Evolutionary conservation across 2,329 filamentous ascomycete species (phyloP), one percentile per base, ranked within the genome.

Genomic region (Hymenoscyphus albidus): DNA sequence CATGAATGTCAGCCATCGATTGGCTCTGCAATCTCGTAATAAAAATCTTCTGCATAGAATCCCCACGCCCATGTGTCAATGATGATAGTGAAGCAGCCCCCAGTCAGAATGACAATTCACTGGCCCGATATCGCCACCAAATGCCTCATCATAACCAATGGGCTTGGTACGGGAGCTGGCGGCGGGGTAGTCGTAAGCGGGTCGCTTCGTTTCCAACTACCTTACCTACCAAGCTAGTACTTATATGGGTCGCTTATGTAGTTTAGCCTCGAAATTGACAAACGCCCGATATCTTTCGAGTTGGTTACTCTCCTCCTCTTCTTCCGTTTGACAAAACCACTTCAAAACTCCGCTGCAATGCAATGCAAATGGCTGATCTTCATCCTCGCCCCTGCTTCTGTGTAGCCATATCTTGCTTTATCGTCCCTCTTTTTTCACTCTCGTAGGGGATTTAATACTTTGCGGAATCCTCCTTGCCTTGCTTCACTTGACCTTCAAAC

Each of bases 241-340:
- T 35, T 35, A 35, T 35, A 35, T 35, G 35, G 35, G 35, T 35
- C 2, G 9, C 5, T 2, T 10, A 35, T 35, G 1, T 35, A 6
- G 5, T 4, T 27, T 51, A 51, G 44, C 44, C 22, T 51, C 44
- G 22, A 51, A 51, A 22, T 51, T 51, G 1, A 16, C 18, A 51
- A 51, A 51, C 44, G 16, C 16, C 42, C 6, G 5, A 18, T 5
- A n/a, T 48, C 42, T 16, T 16, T 48, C n/a, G 6, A n/a, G 16
- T 48, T 48, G n/a, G 3, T 16, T 16, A 48, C 42, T 48, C 14
- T n/a, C 3, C 32, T 35, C 31, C 55, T 38, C 27, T 57, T 13
- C 27, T 57, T 57, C 22, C 55, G 55, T 57, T 57, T 57, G 55
- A 32, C 55, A 57, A 32, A 16, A 32, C 14, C 32, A 38, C 55